Percentiles rank a stretch among this genome's conserved stretches.
phyloP scores from a whole-genome alignment of 257 asterid genomes.

The Solanum dulcamara region DNA sequence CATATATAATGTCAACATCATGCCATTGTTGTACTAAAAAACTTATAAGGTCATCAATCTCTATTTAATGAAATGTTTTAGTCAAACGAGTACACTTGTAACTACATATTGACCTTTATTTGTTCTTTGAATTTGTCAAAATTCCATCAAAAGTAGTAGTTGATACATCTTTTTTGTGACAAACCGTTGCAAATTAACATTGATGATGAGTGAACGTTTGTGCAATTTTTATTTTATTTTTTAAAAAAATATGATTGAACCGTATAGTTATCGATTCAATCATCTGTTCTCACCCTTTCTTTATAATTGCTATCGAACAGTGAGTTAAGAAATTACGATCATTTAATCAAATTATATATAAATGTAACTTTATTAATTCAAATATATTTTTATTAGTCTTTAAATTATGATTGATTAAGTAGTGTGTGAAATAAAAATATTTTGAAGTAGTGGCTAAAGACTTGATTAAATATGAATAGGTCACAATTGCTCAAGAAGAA shows the following conservation, averaged over 20 bases:
- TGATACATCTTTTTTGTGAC: not conserved
- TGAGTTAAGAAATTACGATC: not conserved
- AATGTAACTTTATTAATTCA: no score
- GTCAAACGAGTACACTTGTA: not conserved
- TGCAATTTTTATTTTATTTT: not conserved
- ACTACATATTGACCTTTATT: not conserved
- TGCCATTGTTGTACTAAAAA: not conserved
- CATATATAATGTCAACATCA: not conserved
- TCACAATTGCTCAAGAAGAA: not conserved
- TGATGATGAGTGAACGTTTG: not conserved
- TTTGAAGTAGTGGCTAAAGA: no score
- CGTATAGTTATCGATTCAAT: no score
- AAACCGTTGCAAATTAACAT: not conserved
- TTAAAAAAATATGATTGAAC: not conserved
- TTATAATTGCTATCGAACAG: not conserved
- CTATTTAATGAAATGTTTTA: not conserved
- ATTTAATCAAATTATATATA: no score
- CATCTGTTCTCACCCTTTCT: not conserved
- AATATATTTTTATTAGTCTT: not conserved
- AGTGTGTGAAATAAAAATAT: not conserved
- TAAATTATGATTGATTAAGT: not conserved
- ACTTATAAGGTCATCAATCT: not conserved
- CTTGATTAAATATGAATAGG: not conserved
- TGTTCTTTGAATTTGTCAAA: not conserved
- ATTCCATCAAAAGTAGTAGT: not conserved